These are phyloP conservation scores for Arthrobotrys conoides DNA, from an alignment of 2,329 filamentous ascomycete genomes.

Conservation along the genomic window DNA sequence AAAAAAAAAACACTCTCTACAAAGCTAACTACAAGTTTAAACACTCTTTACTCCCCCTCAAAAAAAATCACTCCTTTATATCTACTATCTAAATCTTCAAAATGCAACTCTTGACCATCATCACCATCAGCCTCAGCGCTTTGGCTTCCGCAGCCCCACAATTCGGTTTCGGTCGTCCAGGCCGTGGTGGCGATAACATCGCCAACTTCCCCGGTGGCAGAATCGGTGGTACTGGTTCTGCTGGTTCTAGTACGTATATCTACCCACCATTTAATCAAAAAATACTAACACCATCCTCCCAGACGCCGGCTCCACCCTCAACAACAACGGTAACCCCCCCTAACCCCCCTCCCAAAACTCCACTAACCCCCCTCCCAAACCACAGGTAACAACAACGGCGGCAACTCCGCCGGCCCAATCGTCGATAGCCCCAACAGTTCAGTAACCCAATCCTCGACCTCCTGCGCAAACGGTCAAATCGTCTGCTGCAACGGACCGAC, in stretches of 20 bases:
- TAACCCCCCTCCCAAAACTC: background rate
- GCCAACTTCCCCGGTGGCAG: constrained; percentile 29
- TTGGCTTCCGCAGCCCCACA: constrained; percentile 50
- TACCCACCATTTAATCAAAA: background rate
- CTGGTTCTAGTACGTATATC: constrained; percentile 38
- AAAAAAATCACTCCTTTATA: constrained; percentile 8
- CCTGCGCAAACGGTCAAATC: constrained; percentile 53
- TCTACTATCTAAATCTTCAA: constrained; percentile 15
- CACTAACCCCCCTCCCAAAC: background rate
- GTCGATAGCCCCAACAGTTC: constrained; percentile 29
- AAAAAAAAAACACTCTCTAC: constrained; percentile 20
- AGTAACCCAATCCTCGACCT: constrained; percentile 44
- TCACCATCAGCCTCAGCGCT: constrained; percentile 45
- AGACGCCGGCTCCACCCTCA: constrained; percentile 42
- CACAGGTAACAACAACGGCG: constrained; percentile 40
- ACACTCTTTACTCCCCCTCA: constrained; percentile 31
- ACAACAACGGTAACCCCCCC: constrained; percentile 43
- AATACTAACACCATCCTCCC: background rate
- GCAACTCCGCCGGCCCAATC: constrained; percentile 47
- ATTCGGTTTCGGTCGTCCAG: background rate
- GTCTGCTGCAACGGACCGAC: constrained; percentile 49
- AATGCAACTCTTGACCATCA: constrained; percentile 58
- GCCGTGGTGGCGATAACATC: background rate
- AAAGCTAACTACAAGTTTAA: constrained; percentile 23
- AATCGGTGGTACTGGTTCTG: constrained; percentile 49